Conservation (phyloP, 805 yeast genomes). For the Candida saitoana region DNA sequence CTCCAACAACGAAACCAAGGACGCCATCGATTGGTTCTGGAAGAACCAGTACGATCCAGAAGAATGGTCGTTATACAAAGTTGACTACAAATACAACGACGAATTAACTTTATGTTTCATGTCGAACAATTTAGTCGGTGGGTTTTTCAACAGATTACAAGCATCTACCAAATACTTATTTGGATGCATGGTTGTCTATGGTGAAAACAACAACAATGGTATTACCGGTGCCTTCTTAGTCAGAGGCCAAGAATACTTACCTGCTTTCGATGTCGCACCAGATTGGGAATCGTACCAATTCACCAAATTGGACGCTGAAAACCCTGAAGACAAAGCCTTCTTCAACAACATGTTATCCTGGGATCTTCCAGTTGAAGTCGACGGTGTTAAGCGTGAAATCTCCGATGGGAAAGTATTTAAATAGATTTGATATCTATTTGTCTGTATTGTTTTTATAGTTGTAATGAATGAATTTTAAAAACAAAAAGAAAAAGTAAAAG, state of each 20-base stretch:
- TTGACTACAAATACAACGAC: conserved; percentile 95
- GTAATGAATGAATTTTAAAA: too few species aligned
- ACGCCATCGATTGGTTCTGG: conserved; percentile 98
- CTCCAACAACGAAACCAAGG: conserved; percentile 97
- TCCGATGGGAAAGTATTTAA: conserved; percentile 98
- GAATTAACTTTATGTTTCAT: conserved; percentile 95
- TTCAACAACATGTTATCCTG: conserved; percentile 94
- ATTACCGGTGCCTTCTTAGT: conserved; percentile 91
- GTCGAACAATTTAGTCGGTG: conserved; percentile 98
- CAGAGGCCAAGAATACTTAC: conserved; percentile 87
- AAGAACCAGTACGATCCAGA: conserved; percentile 77
- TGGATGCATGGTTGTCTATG: conserved; percentile 91
- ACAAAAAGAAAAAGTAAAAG: too few species aligned
- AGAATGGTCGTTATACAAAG: conserved; percentile 94
- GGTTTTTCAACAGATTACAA: conserved; percentile 91
- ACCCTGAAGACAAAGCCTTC: conserved; percentile 72
- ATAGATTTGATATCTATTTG: conserved; percentile 28
- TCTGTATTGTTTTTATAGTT: too few species aligned
- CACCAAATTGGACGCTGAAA: conserved; percentile 77
- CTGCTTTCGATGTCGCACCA: conserved; percentile 98
- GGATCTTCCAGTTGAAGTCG: conserved; percentile 85
- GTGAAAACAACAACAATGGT: conserved; percentile 98
- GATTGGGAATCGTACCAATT: conserved; percentile 94
- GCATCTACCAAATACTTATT: conserved; percentile 93
- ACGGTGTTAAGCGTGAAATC: conserved; percentile 81